Percentiles rank a stretch among this genome's conserved stretches.
These are phyloP conservation scores for Sparassis latifolia DNA, from an alignment of 1,284 basidiomycete genomes.

Conservation along the genomic window DNA sequence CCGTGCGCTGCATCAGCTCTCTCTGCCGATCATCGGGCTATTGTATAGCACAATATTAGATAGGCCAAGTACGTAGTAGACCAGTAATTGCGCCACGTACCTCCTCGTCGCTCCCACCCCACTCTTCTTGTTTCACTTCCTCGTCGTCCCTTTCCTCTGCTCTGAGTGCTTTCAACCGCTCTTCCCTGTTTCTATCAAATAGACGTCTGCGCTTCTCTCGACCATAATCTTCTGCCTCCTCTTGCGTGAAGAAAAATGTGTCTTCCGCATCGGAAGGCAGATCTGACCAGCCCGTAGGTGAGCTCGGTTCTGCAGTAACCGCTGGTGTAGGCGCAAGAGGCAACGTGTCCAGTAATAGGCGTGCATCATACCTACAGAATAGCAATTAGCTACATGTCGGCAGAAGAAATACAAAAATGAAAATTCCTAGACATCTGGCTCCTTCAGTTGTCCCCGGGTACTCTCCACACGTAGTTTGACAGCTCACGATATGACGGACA, in stretches of 20 bases:
- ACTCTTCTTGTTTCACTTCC: slow-evolving; percentile 35
- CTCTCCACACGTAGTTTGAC: too few species aligned
- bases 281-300: slow-evolving; percentile 70
- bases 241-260: slow-evolving; percentile 65
- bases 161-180: slow-evolving; percentile 51
- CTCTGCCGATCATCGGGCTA: slow-evolving; percentile 64
- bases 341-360: slow-evolving; percentile 58
- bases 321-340: slow-evolving; percentile 20
- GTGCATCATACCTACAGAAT: slow-evolving; percentile 65
- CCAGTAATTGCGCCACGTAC: slow-evolving; percentile 27
- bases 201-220: slow-evolving; percentile 58
- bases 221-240: slow-evolving; percentile 60
- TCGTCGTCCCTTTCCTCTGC: slow-evolving; percentile 28
- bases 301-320: slow-evolving; percentile 20
- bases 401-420: slow-evolving; percentile 9
- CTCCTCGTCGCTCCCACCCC: slow-evolving; percentile 73
- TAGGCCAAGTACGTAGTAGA: too few species aligned
- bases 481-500: background rate
- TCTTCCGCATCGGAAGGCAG: slow-evolving; percentile 80
- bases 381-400: slow-evolving; percentile 4
- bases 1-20: slow-evolving; percentile 73
- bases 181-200: slow-evolving; percentile 55
- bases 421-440: slow-evolving; percentile 1
- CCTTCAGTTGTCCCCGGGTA: background rate
- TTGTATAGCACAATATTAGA: background rate